A percentile compares a stretch with the other conserved stretches of the same genome.
Evolutionary conservation across 2,329 filamentous ascomycete species (phyloP).

Genomic region (Fusarium euwallaceae): DNA sequence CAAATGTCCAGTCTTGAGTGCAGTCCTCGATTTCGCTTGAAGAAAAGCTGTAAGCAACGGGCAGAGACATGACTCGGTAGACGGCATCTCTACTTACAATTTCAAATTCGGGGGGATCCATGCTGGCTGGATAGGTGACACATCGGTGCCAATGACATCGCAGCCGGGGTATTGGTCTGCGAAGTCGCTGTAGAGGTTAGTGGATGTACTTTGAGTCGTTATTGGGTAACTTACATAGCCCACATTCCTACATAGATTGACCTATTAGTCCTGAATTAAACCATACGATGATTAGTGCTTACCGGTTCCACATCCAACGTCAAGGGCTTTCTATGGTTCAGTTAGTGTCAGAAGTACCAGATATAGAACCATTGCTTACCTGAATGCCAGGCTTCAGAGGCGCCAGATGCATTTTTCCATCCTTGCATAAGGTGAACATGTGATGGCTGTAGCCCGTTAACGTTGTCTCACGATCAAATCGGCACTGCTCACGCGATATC

Average conservation of each 20-base stretch:
- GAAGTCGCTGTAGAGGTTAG: slow-evolving; percentile 58
- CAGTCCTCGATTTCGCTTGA: slow-evolving; percentile 48
- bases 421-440: slow-evolving; percentile 22
- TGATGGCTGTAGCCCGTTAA: slow-evolving; percentile 15
- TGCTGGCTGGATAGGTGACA: slow-evolving; percentile 68
- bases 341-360: slow-evolving; percentile 1
- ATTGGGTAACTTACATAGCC: slow-evolving; percentile 53
- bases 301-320: slow-evolving; percentile 69
- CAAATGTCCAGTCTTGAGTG: slow-evolving; percentile 49
- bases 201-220: accelerated
- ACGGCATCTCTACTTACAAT: no score
- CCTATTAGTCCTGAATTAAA: accelerated
- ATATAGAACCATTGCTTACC: slow-evolving; percentile 2
- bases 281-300: slow-evolving; percentile 5
- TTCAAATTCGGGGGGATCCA: slow-evolving; percentile 64
- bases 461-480: accelerated
- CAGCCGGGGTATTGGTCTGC: slow-evolving; percentile 59
- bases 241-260: slow-evolving; percentile 53
- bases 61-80: no score
- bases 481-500: slow-evolving; percentile 30
- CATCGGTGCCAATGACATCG: slow-evolving; percentile 65
- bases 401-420: slow-evolving; percentile 25
- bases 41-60: accelerated
- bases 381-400: slow-evolving; percentile 43
- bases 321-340: slow-evolving; percentile 48